Conservation (phyloP, 2,329 filamentous ascomycete genomes). For the Aspergillus udagawae region DNA sequence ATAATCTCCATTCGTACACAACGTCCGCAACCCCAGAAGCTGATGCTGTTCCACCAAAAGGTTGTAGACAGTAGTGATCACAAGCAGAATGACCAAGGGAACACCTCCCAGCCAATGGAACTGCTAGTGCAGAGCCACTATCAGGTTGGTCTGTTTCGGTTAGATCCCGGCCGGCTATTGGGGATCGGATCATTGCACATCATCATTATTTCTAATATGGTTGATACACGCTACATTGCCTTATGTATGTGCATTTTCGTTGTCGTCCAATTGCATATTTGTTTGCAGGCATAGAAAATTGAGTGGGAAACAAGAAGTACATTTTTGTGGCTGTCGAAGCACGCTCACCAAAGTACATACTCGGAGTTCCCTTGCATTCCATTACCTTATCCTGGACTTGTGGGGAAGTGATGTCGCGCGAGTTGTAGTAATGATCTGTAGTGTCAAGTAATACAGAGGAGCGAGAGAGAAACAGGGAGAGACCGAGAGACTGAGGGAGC, state of each 20-base stretch:
- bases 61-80: background rate
- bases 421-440: background rate
- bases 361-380: background rate
- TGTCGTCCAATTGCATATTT: background rate
- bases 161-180: conserved; percentile 12
- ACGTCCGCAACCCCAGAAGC: background rate
- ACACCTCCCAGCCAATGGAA: conserved; percentile 8
- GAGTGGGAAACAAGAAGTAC: background rate
- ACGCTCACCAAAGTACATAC: background rate
- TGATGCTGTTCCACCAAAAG: background rate
- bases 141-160: conserved; percentile 13
- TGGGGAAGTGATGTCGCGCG: background rate
- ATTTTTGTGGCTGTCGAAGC: background rate
- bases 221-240: background rate
- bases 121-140: conserved; percentile 4
- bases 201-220: background rate
- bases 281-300: background rate
- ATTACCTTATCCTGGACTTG: background rate
- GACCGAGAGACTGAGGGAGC: background rate
- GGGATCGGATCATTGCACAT: conserved; percentile 8
- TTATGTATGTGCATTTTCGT: background rate
- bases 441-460: background rate
- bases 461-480: background rate
- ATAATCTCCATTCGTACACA: conserved; percentile 1
- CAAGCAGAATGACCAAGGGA: background rate